Conservation (phyloP, 768 basidiomycete genomes). For the Boletus rufocinnamomeus region DNA sequence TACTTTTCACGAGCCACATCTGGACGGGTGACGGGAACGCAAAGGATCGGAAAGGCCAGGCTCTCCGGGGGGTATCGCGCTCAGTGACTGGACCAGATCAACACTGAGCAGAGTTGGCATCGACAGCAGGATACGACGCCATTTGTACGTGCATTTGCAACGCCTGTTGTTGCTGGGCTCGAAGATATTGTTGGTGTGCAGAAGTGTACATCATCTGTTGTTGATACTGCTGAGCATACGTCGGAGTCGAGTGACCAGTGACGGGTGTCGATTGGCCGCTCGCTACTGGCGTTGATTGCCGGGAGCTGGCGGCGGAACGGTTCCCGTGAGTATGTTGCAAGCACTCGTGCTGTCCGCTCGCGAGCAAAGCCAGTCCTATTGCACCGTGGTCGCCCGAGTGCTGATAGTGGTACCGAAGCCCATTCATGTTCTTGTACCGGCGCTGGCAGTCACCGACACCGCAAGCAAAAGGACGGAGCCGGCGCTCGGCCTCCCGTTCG, state of each 20-base stretch:
- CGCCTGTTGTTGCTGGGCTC: slow-evolving; percentile 36
- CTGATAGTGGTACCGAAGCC: slow-evolving; percentile 93
- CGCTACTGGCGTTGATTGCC: slow-evolving; percentile 34
- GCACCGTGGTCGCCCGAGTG: slow-evolving; percentile 96
- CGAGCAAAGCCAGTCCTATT: slow-evolving; percentile 81
- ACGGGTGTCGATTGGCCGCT: slow-evolving; percentile 37
- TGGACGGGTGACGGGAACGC: not conserved
- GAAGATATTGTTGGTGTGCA: slow-evolving; percentile 40
- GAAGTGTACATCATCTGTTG: slow-evolving; percentile 41
- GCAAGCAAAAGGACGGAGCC: slow-evolving; percentile 84
- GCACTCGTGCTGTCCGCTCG: slow-evolving; percentile 68
- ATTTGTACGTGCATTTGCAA: slow-evolving; percentile 34
- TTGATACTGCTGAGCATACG: slow-evolving; percentile 37
- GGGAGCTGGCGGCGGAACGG: slow-evolving; percentile 33
- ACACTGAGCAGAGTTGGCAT: slow-evolving; percentile 16
- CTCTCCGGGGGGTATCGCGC: slow-evolving; percentile 22
- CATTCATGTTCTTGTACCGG: slow-evolving; percentile 99
- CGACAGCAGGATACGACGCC: slow-evolving; percentile 22
- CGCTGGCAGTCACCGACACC: slow-evolving; percentile 84
- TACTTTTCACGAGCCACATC: slow-evolving; percentile 30
- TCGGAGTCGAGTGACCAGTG: slow-evolving; percentile 31
- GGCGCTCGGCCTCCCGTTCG: slow-evolving; percentile 81
- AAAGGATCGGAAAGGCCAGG: not conserved
- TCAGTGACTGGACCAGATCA: slow-evolving; percentile 7
- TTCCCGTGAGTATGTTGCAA: slow-evolving; percentile 39